Evolutionary conservation across 345 rosid species (phyloP).

Genomic region (Conringia planisiliqua): DNA sequence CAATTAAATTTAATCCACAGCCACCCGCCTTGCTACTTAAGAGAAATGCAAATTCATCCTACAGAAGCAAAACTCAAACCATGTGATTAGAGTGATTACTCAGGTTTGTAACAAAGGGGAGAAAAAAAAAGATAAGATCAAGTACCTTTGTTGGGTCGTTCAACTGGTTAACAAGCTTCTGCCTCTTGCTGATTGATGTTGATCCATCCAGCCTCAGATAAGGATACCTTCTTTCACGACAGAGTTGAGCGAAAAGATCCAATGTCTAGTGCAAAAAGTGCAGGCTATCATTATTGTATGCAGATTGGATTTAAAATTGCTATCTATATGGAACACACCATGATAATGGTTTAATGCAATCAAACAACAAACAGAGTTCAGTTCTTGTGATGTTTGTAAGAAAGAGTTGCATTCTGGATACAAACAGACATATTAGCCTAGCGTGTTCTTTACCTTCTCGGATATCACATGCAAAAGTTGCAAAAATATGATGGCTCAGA

Average conservation of each 20-base stretch:
- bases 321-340: conserved; percentile 4
- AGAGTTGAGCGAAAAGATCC: conserved; percentile 95
- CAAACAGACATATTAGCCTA: conserved; percentile 2
- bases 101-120: neutral
- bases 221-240: conserved; percentile 98
- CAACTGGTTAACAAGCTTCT: conserved; percentile 82
- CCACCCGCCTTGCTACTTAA: conserved; percentile 99
- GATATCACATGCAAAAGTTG: conserved; percentile 9
- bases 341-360: conserved; percentile 9
- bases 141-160: conserved; percentile 83
- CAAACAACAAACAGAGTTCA: neutral
- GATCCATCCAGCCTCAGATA: conserved; percentile 89
- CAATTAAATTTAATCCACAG: conserved; percentile 94
- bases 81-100: conserved; percentile 3
- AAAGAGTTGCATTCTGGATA: neutral
- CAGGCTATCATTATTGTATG: conserved; percentile 19
- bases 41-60: conserved; percentile 97
- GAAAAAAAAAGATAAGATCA: neutral
- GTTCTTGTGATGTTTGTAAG: neutral
- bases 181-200: conserved; percentile 94
- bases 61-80: conserved; percentile 29
- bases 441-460: neutral
- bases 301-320: conserved; percentile 1
- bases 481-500: neutral
- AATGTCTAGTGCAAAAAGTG: conserved; percentile 58